phyloP scores from a whole-genome alignment of 2,329 filamentous ascomycete species.

The Chalaropsis thielavioides region DNA sequence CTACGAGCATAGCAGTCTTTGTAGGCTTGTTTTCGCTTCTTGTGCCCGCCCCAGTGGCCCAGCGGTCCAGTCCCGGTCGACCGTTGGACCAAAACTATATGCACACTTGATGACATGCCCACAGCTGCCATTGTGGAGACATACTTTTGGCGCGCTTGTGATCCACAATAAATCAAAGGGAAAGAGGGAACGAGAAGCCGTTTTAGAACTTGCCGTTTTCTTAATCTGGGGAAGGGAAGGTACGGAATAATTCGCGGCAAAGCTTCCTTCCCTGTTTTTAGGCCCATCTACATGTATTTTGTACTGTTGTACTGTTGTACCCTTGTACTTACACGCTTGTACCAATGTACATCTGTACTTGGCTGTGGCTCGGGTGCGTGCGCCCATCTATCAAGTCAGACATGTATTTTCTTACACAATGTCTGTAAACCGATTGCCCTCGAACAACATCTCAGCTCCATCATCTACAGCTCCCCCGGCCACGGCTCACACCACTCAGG shows the following conservation, averaged over 20 bases:
- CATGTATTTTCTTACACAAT: not conserved
- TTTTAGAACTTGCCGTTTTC: not conserved
- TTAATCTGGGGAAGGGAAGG: not conserved
- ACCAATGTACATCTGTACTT: not conserved
- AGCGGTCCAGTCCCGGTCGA: not conserved
- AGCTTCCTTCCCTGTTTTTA: not conserved
- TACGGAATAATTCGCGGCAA: constrained; percentile 3
- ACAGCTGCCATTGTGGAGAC: not conserved
- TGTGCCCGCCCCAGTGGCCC: not conserved
- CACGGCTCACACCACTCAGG: not conserved
- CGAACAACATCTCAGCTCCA: not conserved
- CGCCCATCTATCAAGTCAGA: not conserved
- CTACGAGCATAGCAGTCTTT: not conserved
- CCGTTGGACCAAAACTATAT: not conserved
- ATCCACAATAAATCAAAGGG: not conserved
- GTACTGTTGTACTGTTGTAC: no score
- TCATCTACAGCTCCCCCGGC: not conserved
- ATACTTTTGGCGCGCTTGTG: not conserved
- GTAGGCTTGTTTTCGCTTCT: not conserved
- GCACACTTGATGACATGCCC: not conserved
- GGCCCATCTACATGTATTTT: not conserved
- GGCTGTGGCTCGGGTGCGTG: not conserved
- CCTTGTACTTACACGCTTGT: not conserved
- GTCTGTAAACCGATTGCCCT: not conserved
- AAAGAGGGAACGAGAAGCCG: not conserved